phyloP scores from a whole-genome alignment of 495 filamentous ascomycete genomes.

The Jackrogersella multiformis region DNA sequence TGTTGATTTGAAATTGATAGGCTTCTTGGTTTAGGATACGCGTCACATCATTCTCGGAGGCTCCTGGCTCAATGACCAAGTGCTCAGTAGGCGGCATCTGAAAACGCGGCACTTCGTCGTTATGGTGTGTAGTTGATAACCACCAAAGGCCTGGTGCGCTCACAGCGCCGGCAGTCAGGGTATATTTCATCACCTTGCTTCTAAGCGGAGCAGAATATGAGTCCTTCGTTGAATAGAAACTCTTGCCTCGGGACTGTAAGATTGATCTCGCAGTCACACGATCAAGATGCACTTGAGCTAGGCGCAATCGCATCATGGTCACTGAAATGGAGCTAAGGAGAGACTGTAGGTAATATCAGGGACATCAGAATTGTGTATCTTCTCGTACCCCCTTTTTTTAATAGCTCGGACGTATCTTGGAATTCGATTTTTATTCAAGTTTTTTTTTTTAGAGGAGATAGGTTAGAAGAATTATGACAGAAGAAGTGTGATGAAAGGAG shows the following conservation, averaged over 20 bases:
- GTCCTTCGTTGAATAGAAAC: neutral
- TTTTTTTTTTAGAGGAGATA: too few relatives aligned
- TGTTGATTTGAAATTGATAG: neutral
- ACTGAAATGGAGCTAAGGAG: neutral
- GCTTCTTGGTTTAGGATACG: neutral
- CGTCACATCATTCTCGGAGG: neutral
- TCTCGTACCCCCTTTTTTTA: too few relatives aligned
- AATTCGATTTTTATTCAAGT: too few relatives aligned
- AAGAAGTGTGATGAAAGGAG: too few relatives aligned
- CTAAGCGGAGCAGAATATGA: neutral
- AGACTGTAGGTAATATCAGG: neutral
- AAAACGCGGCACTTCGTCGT: neutral
- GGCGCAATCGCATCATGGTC: neutral
- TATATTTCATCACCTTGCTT: neutral
- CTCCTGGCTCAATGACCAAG: neutral
- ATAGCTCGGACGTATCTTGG: too few relatives aligned
- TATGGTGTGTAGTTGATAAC: neutral
- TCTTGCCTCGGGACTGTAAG: neutral
- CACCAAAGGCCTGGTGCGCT: neutral
- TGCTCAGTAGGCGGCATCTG: neutral
- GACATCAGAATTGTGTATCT: too few relatives aligned
- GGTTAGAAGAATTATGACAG: too few relatives aligned
- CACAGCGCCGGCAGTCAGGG: neutral
- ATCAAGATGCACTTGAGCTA: neutral
- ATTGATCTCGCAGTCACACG: neutral